Conservation (phyloP, 352 stramenopile genomes). For the Pythium utonaiense region DNA sequence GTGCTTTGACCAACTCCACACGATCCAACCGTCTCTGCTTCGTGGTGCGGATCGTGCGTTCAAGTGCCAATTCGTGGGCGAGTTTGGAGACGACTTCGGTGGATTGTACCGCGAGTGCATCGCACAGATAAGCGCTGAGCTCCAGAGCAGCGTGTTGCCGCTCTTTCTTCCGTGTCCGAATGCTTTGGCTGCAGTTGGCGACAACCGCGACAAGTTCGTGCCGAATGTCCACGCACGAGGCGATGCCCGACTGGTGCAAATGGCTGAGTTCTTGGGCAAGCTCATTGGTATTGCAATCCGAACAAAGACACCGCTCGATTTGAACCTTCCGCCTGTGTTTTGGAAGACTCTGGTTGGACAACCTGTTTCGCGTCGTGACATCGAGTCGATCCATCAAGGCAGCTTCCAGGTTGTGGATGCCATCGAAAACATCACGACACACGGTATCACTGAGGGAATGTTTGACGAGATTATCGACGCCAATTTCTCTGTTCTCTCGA, state of each 20-base stretch:
- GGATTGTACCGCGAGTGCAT: constrained; percentile 89
- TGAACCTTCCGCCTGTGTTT: constrained; percentile 89
- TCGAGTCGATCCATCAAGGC: constrained; percentile 77
- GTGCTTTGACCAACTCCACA: constrained; percentile 82
- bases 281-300: constrained; percentile 92
- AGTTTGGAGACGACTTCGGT: constrained; percentile 90
- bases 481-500: constrained; percentile 86
- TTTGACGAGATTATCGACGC: constrained; percentile 92
- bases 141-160: constrained; percentile 81
- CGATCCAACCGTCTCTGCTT: constrained; percentile 80
- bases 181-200: constrained; percentile 68
- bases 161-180: constrained; percentile 90
- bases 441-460: constrained; percentile 79
- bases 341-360: constrained; percentile 92
- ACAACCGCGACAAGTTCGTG: constrained; percentile 88
- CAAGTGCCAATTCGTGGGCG: constrained; percentile 90
- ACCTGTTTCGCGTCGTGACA: constrained; percentile 68
- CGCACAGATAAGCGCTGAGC: constrained; percentile 82
- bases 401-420: constrained; percentile 89
- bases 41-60: constrained; percentile 85
- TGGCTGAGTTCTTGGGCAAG: constrained; percentile 94
- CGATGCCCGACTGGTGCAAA: constrained; percentile 60
- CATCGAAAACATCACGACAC: constrained; percentile 73
- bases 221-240: constrained; percentile 60
- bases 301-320: constrained; percentile 90